Percentiles rank a stretch among this genome's conserved stretches.
Evolutionary conservation across 2,329 filamentous ascomycete genomes (phyloP).

Genomic region (Apiospora rasikravindrae): DNA sequence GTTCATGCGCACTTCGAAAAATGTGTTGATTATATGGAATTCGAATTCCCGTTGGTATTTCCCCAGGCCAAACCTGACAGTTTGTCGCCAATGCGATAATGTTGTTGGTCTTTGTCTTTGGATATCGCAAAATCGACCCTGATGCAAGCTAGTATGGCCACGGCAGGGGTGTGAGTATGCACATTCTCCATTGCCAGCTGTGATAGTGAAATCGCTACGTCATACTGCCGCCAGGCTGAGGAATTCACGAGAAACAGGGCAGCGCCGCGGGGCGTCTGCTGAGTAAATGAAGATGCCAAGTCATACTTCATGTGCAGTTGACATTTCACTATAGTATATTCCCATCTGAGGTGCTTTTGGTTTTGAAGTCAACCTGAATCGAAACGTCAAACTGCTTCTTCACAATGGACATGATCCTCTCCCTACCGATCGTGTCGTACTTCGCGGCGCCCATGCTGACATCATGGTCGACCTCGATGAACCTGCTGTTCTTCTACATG

Average conservation of each 20-base stretch:
- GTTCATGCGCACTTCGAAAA: background rate
- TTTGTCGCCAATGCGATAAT: background rate
- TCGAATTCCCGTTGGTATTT: background rate
- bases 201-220: slow-evolving; percentile 6
- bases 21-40: background rate
- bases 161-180: background rate
- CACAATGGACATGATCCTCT: slow-evolving; percentile 70
- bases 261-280: background rate
- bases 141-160: background rate
- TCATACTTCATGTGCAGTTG: background rate
- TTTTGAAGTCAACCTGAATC: background rate
- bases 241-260: background rate
- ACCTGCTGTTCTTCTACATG: slow-evolving; percentile 87
- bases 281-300: background rate
- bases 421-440: slow-evolving; percentile 74
- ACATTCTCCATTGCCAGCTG: background rate
- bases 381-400: background rate
- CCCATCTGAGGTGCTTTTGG: background rate
- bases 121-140: background rate
- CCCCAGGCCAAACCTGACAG: background rate
- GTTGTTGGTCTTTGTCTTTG: background rate
- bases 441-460: slow-evolving; percentile 65
- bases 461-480: slow-evolving; percentile 80
- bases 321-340: no score
- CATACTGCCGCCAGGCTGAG: background rate